Evolutionary conservation across 2,329 filamentous ascomycete species (phyloP), one percentile per base, ranked within the genome.

Genomic region (Emergomyces pasteurianus): DNA sequence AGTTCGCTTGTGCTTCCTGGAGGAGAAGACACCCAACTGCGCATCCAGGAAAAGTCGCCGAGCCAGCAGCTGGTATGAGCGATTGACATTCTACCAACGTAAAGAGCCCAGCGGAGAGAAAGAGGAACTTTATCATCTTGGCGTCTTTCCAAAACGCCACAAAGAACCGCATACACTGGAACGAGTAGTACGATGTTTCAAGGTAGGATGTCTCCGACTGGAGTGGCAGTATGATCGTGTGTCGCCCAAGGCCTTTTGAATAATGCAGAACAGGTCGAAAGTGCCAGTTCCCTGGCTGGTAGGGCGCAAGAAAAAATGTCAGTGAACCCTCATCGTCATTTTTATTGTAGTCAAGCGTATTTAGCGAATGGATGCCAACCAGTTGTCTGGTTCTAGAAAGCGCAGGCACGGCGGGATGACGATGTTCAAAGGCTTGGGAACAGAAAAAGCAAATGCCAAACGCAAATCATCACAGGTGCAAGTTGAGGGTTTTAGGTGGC

Each of bases 1-100:
- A 95, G 63, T 79, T 83, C 53, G 81, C 81, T 69, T 91, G 88
- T 61, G 88, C 89, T 72, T 89, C 82, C 70, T 81, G 84, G 52
- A 90, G 82, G 34, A 77, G 71, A 50, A 80, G 79, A 69, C 87
- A 90, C 54, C 70, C 63, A 26, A 77, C 71, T 10, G 83, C 86
- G 68, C 87, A 90, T 31, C 79, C 70, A 4, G 87, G 87, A 56
- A 90, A 81, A 49, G 78, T 73, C 49, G 65, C 64, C 43, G 75
- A 74, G 54, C 72, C 70, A 12, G 72, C 62, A 9, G 72, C 68
- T 49, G 75, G 75, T 46, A 76, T 61, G 28, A 77, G 68, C 58
- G 65, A 63, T 58, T 68, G 67, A 64, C 58, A 67, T 65, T 63
- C 62, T 59, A 61, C 68, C 64, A 53, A 59, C 42, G 58, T 60